Percentiles rank a stretch among this genome's conserved stretches.
Evolutionary conservation across 2,329 filamentous ascomycete genomes (phyloP).

Genomic region (Fusarium austroafricanum): DNA sequence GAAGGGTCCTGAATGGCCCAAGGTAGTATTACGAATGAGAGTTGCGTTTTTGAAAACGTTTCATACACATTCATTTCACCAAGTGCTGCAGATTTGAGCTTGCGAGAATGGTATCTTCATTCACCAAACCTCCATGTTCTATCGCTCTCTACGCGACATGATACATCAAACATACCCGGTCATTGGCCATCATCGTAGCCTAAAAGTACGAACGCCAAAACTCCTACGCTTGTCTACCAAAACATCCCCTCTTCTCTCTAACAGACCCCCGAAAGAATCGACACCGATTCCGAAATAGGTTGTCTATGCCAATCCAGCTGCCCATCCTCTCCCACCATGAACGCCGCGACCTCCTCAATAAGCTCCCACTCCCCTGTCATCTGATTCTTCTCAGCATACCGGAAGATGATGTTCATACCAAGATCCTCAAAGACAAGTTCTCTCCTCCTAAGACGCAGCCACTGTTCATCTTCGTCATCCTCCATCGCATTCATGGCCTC

Average conservation of each 20-base stretch:
- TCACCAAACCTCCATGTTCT: too few species aligned
- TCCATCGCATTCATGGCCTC: constrained; percentile 50
- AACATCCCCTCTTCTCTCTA: background rate
- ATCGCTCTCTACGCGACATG: background rate
- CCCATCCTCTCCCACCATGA: constrained; percentile 48
- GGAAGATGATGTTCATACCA: constrained; percentile 53
- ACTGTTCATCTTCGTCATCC: constrained; percentile 52
- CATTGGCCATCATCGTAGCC: constrained; percentile 2
- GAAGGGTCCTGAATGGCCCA: background rate
- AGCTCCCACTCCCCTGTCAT: constrained; percentile 51
- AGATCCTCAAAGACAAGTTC: constrained; percentile 56
- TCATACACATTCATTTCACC: rapidly evolving
- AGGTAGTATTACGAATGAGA: too few species aligned
- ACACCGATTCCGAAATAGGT: constrained; percentile 50
- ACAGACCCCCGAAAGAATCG: constrained; percentile 43
- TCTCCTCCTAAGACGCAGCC: constrained; percentile 53
- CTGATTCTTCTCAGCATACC: constrained; percentile 50
- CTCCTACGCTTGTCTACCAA: constrained; percentile 18
- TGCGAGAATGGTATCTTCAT: background rate
- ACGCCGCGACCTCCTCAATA: constrained; percentile 53
- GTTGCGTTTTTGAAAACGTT: too few species aligned
- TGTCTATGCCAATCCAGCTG: constrained; percentile 51
- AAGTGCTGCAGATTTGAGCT: rapidly evolving
- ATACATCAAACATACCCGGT: background rate
- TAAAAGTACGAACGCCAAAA: constrained; percentile 26